Percentiles rank a stretch among this genome's conserved stretches.
Evolutionary conservation across 108 stramenopile species (phyloP).

Genomic region (Cyclotella sp.): DNA sequence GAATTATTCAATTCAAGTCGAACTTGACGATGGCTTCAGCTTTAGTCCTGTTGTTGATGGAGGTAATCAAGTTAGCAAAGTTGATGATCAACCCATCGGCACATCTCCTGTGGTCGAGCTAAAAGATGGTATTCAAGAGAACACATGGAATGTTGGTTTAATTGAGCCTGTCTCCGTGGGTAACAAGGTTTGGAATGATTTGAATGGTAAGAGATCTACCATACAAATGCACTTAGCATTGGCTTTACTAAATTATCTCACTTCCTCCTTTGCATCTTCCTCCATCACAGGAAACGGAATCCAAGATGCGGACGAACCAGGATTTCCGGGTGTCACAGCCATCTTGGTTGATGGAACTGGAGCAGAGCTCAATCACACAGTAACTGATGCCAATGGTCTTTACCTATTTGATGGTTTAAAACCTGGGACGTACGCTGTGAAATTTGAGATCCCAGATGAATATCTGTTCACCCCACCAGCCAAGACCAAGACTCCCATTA

Average conservation of each 20-base stretch:
- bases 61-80: slow-evolving; percentile 37
- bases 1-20: slow-evolving; percentile 31
- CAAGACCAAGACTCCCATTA: slow-evolving; percentile 33
- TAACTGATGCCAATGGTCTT: slow-evolving; percentile 39
- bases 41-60: slow-evolving; percentile 44
- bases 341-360: slow-evolving; percentile 30
- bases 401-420: slow-evolving; percentile 32
- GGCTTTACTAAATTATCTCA: not conserved
- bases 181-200: slow-evolving; percentile 55
- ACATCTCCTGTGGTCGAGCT: slow-evolving; percentile 31
- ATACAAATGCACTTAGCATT: not conserved
- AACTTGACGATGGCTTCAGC: slow-evolving; percentile 19
- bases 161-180: slow-evolving; percentile 38
- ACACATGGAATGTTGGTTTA: slow-evolving; percentile 37
- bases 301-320: slow-evolving; percentile 40
- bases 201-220: slow-evolving; percentile 30
- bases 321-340: slow-evolving; percentile 32
- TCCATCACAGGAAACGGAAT: slow-evolving; percentile 23
- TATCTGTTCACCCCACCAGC: slow-evolving; percentile 43
- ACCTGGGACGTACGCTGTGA: slow-evolving; percentile 48
- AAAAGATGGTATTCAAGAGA: slow-evolving; percentile 3
- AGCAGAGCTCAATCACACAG: slow-evolving; percentile 8
- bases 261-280: not conserved
- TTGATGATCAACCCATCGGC: slow-evolving; percentile 25
- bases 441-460: slow-evolving; percentile 41